Evolutionary conservation across 495 filamentous ascomycete species (phyloP), one percentile per base, ranked within the genome.

Genomic region (Neurospora sp.): DNA sequence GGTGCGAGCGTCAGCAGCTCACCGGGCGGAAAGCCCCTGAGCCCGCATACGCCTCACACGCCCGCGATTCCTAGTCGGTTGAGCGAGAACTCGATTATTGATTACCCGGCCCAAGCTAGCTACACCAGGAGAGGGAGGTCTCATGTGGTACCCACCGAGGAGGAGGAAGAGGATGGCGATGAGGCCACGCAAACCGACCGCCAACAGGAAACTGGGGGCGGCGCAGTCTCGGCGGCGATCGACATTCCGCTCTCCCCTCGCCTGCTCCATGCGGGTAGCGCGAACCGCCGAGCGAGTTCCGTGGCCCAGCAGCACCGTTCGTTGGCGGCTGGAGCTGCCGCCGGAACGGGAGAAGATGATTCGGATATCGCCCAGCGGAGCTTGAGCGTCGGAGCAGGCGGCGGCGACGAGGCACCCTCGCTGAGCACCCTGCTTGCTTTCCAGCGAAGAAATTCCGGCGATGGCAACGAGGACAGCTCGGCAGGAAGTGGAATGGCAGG

Each of bases 1-100:
- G 54, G 54, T 66, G 54, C 54, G 54, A 96, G 94, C 12, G 90
- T 91, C 1, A 92, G 93, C 5, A 94, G 94, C 3, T 96, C 94
- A 4, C 94, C 93, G 8, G 94, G 94, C 71, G 54, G 54, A 35
- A 98, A 97, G 76, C 93, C 95, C 1, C 87, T 97, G 69, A 97
- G 93, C 3, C 94, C 94, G 12, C 94, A 97, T 80, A 97, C 94
- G 0, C 95, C 95, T 10, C 95, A 97, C 77, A 97, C 93, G 6
- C 94, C 95, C 5, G 93, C 94, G 20, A 92, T 97, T 66, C 94
- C 94, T 41, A 97, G 94, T 23, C 89, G 95, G n/a, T 82, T 98
- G 62, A 96, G 93, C 79, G 94, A 94, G 75, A 92, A 93, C 77
- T 94, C 92, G 71, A 92, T 93, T 70, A 89, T 92, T n/a, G 91